A percentile compares a stretch with the other conserved stretches of the same genome.
These are phyloP conservation scores for Chamaenerion angustifolium DNA, from an alignment of 345 rosid genomes.

Conservation along the genomic window DNA sequence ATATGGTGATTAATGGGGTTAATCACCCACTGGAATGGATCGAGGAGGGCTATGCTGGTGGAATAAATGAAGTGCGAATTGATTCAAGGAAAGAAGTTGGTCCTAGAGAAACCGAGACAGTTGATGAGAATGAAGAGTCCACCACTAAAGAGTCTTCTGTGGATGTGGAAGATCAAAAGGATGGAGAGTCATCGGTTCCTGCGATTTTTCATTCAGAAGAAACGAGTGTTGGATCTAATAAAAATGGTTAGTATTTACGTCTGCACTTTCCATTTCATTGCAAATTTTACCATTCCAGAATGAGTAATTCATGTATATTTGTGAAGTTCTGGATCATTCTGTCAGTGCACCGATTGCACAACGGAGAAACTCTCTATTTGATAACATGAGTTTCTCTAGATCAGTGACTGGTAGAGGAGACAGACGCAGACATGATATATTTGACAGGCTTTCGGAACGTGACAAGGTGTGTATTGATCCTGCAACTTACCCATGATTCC, in stretches of 20 bases:
- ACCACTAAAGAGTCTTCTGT: constrained; percentile 1
- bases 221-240: constrained; percentile 14
- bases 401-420: constrained; percentile 59
- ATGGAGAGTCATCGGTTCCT: constrained; percentile 15
- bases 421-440: constrained; percentile 31
- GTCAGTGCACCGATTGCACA: constrained; percentile 35
- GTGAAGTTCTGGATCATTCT: constrained; percentile 56
- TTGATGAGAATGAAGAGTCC: constrained; percentile 1
- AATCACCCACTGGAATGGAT: constrained; percentile 29
- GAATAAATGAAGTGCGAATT: neutral
- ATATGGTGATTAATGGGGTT: constrained; percentile 43
- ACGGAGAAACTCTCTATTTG: constrained; percentile 19
- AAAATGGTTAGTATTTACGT: constrained; percentile 21
- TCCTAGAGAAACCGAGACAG: constrained; percentile 2
- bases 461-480: constrained; percentile 70
- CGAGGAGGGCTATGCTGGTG: constrained; percentile 12
- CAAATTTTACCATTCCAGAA: neutral
- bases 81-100: constrained; percentile 15
- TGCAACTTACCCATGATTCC: too few species aligned
- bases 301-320: neutral
- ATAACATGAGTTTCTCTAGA: constrained; percentile 37
- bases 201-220: constrained; percentile 16
- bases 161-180: constrained; percentile 16
- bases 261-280: neutral
- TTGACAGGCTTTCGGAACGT: constrained; percentile 64